Conservation (phyloP, 805 yeast species). For the Kuraishia capsulata region DNA sequence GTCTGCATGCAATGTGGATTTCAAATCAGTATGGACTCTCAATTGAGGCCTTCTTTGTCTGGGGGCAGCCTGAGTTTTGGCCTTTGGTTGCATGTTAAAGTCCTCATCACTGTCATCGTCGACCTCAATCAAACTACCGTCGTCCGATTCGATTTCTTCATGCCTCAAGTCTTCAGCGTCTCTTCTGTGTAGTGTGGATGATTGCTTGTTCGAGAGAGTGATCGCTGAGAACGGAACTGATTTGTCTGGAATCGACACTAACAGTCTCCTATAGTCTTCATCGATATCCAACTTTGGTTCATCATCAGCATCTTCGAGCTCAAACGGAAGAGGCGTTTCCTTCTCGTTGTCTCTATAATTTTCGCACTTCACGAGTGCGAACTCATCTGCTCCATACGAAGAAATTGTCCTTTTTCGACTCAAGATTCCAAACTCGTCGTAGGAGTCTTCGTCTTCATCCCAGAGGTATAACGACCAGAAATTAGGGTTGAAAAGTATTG, state of each 20-base stretch:
- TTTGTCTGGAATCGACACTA: constrained; percentile 10
- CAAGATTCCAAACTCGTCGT: constrained; percentile 86
- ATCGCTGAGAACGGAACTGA: constrained; percentile 14
- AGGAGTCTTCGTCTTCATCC: constrained; percentile 91
- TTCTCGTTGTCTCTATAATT: constrained; percentile 34
- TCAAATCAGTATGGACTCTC: too few relatives aligned
- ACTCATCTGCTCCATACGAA: constrained; percentile 73
- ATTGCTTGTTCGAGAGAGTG: constrained; percentile 5
- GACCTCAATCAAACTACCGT: constrained; percentile 1
- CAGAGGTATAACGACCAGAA: constrained; percentile 71
- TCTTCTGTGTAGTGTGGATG: background rate
- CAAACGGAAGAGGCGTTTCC: constrained; percentile 44
- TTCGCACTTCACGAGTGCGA: constrained; percentile 64
- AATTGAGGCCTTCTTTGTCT: too few relatives aligned
- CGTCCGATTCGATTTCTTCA: constrained; percentile 10
- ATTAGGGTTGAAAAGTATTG: constrained; percentile 39
- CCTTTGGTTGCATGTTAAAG: background rate
- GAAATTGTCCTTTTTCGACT: constrained; percentile 58
- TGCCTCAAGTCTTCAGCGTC: background rate
- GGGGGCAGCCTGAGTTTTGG: background rate
- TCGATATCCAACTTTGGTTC: background rate
- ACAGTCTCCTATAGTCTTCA: background rate
- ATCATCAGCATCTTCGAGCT: constrained; percentile 4
- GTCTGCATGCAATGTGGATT: too few relatives aligned
- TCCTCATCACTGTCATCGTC: constrained; percentile 1